phyloP scores from a whole-genome alignment of 2,329 filamentous ascomycete genomes.

The Arthrobotrys pseudoclavata region DNA sequence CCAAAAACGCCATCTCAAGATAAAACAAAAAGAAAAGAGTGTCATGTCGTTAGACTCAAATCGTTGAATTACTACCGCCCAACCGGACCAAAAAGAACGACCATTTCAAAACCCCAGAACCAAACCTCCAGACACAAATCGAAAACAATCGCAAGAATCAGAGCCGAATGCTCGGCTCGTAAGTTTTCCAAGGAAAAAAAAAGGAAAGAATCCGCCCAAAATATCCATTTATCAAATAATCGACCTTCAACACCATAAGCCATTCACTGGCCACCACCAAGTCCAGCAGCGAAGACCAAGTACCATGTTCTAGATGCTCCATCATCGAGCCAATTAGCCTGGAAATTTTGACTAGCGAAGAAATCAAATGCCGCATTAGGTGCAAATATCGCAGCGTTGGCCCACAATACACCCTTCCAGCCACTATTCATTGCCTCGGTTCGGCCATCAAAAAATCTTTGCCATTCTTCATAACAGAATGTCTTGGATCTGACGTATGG shows the following conservation, averaged over 20 bases:
- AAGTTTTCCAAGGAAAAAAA: not conserved
- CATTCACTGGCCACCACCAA: constrained; percentile 20
- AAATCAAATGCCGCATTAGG: constrained; percentile 79
- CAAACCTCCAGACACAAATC: constrained; percentile 1
- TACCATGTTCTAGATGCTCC: constrained; percentile 90
- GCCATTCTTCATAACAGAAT: constrained; percentile 88
- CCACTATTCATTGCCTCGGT: constrained; percentile 77
- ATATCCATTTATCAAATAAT: not conserved
- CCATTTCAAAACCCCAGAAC: constrained; percentile 8
- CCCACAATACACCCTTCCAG: constrained; percentile 88
- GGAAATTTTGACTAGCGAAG: constrained; percentile 77
- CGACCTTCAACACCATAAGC: not conserved
- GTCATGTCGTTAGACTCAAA: not conserved
- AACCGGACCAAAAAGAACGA: constrained; percentile 15
- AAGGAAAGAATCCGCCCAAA: not conserved
- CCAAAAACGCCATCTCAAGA: not conserved
- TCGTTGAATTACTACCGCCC: not conserved
- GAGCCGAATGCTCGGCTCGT: not conserved
- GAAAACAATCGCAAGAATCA: not conserved
- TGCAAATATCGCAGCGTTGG: constrained; percentile 83
- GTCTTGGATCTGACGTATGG: constrained; percentile 75
- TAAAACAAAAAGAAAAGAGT: constrained; percentile 7
- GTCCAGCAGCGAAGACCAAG: constrained; percentile 79
- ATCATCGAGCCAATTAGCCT: constrained; percentile 80
- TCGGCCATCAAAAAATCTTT: constrained; percentile 79